Evolutionary conservation across 768 basidiomycete species (phyloP).

Genomic region (Calvatia gigantea): DNA sequence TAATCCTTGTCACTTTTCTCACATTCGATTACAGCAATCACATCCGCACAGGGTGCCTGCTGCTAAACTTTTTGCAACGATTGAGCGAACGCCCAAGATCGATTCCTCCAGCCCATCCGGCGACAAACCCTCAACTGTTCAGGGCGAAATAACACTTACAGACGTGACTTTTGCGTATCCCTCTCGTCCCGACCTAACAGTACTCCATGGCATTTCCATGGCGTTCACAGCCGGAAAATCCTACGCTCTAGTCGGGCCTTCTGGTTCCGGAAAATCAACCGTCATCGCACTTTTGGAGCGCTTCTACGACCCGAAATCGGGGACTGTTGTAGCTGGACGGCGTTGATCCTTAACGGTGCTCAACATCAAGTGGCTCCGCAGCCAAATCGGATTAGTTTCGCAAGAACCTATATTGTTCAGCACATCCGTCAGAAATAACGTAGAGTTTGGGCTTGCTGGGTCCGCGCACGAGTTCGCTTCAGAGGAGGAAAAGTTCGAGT

Average conservation of each 20-base stretch:
- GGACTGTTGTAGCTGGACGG: conserved; percentile 67
- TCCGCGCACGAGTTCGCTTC: conserved; percentile 56
- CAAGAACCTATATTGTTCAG: conserved; percentile 79
- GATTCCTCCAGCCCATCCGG: conserved; percentile 65
- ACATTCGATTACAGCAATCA: conserved; percentile 35
- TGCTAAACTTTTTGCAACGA: conserved; percentile 78
- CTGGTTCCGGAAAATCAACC: conserved; percentile 66
- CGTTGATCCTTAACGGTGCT: conserved; percentile 55
- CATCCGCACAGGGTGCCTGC: conserved; percentile 71
- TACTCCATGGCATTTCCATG: conserved; percentile 58
- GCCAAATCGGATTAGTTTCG: conserved; percentile 74
- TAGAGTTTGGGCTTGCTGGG: conserved; percentile 71
- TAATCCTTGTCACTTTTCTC: conserved; percentile 51
- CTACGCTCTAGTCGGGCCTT: conserved; percentile 64
- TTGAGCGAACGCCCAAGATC: conserved; percentile 75
- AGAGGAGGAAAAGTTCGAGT: conserved; percentile 60
- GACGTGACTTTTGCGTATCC: conserved; percentile 76
- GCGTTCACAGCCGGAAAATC: conserved; percentile 69
- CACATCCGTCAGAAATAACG: conserved; percentile 68
- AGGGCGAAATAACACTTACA: conserved; percentile 66
- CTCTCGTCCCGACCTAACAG: conserved; percentile 62
- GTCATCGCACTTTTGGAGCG: conserved; percentile 71
- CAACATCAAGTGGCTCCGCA: conserved; percentile 73
- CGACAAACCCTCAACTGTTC: conserved; percentile 52
- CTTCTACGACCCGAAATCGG: conserved; percentile 72